Evolutionary conservation across 805 yeast genomes (phyloP), one percentile per base, ranked within the genome.

Genomic region (Nakazawaea laoshanensis): DNA sequence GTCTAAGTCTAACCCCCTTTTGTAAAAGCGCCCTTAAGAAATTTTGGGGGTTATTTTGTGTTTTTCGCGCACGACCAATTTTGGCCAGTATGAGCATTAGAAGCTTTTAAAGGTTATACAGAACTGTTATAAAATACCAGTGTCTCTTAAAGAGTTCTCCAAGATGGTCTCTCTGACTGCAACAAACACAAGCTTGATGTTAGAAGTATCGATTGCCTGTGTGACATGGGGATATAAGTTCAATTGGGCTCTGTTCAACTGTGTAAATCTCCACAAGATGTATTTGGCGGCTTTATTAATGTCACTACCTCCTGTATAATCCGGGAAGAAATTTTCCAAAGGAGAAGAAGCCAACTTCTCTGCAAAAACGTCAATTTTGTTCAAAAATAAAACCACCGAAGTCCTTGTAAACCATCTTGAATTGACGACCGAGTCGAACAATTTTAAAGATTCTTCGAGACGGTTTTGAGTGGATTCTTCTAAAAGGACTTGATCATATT

Each of bases 191-290:
- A 86, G 60, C 48, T 81, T 76, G 41, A 88, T 86, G 55, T 87
- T 87, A 19, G 85, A 76, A 5, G 96, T 87, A 52, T 87, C 95
- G 1, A 95, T 87, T 0, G 96, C 96, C 55, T 87, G 95, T 3
- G 96, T 87, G 16, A 87, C 82, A 54, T 87, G 94, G 9, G 96
- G 95, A 47, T 82, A 83, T 21, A 88, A 72, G 39, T 78, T 81
- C 41, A 86, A 62, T 14, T 86, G 85, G 1, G 92, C 77, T 43
- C 94, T 67, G 52, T 87, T 88, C 30, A 84, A 74, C 52, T 81
- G 86, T 24, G 84, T 77, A 52, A 87, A 87, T 49, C 94, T 69
- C 94, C 95, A 85, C 27, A 87, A 66, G 38, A 88, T 85, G 48
- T 86, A 87, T 54, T 85, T 86, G 22, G 92, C 94, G 13, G 95